Evolutionary conservation across 192 early-diverging fungal genomes (phyloP).

Genomic region (Spizellomyces sp.): DNA sequence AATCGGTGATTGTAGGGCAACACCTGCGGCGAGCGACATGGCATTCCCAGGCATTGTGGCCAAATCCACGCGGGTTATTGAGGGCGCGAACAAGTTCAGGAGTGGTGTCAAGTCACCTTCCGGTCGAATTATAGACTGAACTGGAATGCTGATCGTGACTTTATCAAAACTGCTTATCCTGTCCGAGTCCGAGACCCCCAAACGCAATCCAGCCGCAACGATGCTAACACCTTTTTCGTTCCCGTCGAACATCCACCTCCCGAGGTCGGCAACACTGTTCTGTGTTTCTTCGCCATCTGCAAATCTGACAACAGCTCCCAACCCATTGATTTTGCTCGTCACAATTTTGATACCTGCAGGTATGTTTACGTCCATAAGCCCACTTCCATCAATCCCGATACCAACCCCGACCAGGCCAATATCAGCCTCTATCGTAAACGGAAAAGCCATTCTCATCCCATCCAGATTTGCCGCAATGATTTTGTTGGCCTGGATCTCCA

Average conservation of each 20-base stretch:
- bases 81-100: constrained; percentile 8
- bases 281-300: constrained; percentile 32
- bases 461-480: constrained; percentile 22
- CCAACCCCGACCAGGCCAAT: constrained; percentile 20
- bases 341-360: constrained; percentile 19
- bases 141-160: not conserved
- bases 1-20: constrained; percentile 10
- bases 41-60: constrained; percentile 30
- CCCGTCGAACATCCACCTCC: constrained; percentile 32
- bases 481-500: constrained; percentile 31
- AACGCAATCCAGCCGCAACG: not conserved
- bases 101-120: constrained; percentile 30
- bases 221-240: constrained; percentile 9
- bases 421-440: constrained; percentile 27
- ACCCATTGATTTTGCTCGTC: not conserved
- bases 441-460: constrained; percentile 25
- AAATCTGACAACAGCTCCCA: constrained; percentile 10
- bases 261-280: constrained; percentile 24
- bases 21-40: constrained; percentile 19
- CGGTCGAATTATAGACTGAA: constrained; percentile 18
- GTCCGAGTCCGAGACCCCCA: constrained; percentile 26
- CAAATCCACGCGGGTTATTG: constrained; percentile 17
- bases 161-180: constrained; percentile 21
- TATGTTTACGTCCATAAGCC: constrained; percentile 21
- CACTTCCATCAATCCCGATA: constrained; percentile 23